A percentile compares a stretch with the other conserved stretches of the same genome.
Evolutionary conservation across 208 protist species (phyloP).

Genomic region (Strigomonas galati): DNA sequence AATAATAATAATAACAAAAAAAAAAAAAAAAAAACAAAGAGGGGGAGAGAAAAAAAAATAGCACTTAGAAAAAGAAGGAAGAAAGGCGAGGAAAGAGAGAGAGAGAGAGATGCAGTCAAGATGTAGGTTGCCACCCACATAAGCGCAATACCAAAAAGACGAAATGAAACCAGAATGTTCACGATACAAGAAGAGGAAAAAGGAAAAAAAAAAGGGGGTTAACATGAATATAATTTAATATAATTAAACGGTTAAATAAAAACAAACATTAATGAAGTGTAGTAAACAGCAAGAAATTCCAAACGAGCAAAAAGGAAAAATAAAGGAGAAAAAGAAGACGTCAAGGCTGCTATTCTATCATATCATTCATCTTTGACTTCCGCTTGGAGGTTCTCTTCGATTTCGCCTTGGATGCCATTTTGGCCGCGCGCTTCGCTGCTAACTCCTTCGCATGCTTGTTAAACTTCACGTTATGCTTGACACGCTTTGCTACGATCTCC

Average conservation of each 20-base stretch:
- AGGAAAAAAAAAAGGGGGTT: neutral
- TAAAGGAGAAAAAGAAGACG: neutral
- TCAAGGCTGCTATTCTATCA: neutral
- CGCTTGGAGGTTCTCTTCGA: slow-evolving; percentile 52
- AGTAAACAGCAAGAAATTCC: neutral
- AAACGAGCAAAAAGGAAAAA: neutral
- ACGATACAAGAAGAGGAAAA: neutral
- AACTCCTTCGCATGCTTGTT: slow-evolving; percentile 71
- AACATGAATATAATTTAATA: neutral
- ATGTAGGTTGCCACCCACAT: too few relatives aligned
- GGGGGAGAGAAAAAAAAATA: slow-evolving; percentile 13
- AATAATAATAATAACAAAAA: slow-evolving; percentile 10
- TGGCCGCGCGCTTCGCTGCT: slow-evolving; percentile 47
- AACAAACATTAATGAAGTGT: neutral
- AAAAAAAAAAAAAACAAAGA: neutral
- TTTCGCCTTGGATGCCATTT: slow-evolving; percentile 49
- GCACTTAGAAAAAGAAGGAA: slow-evolving; percentile 12
- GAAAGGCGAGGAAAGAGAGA: neutral
- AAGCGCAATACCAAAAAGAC: too few relatives aligned
- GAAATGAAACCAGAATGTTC: too few relatives aligned
- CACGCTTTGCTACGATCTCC: slow-evolving; percentile 53
- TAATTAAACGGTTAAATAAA: slow-evolving; percentile 13
- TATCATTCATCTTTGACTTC: slow-evolving; percentile 33
- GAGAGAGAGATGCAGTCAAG: neutral
- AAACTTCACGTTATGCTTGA: slow-evolving; percentile 77